These are phyloP conservation scores for Symmetrospora coprosmae DNA, from an alignment of 768 basidiomycete genomes.

Conservation along the genomic window DNA sequence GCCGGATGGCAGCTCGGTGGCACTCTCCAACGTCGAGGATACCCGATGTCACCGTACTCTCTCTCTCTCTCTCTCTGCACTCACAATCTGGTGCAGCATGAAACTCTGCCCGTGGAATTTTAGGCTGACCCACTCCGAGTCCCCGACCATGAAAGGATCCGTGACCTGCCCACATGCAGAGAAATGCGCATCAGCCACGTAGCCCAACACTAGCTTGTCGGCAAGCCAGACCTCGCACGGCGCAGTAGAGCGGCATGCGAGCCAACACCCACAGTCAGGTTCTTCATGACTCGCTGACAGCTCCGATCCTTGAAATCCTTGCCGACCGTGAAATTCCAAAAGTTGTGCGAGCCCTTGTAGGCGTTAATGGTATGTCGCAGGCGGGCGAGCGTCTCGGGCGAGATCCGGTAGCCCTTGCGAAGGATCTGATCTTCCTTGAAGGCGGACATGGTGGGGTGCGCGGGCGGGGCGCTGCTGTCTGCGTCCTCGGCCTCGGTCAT, in stretches of 20 bases:
- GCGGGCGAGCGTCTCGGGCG: slow-evolving; percentile 44
- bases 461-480: not conserved
- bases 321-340: slow-evolving; percentile 90
- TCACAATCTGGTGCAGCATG: slow-evolving; percentile 90
- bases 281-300: slow-evolving; percentile 74
- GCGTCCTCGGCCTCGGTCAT: not conserved
- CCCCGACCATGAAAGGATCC: slow-evolving; percentile 76
- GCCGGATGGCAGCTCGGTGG: too few species aligned
- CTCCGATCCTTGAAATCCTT: slow-evolving; percentile 70
- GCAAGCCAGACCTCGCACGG: not conserved
- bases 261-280: slow-evolving; percentile 50
- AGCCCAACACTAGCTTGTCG: not conserved
- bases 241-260: not conserved
- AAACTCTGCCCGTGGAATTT: slow-evolving; percentile 94
- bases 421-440: slow-evolving; percentile 26
- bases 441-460: not conserved
- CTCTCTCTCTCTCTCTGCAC: slow-evolving; percentile 9
- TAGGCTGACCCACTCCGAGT: slow-evolving; percentile 87
- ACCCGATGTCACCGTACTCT: too few species aligned
- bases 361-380: slow-evolving; percentile 49
- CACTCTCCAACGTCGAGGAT: too few species aligned
- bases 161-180: slow-evolving; percentile 48
- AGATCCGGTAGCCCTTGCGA: slow-evolving; percentile 50
- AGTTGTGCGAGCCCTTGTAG: slow-evolving; percentile 85
- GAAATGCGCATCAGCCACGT: not conserved